Conservation (phyloP, 805 yeast genomes). For the Jamesozyma jinghongensis region DNA sequence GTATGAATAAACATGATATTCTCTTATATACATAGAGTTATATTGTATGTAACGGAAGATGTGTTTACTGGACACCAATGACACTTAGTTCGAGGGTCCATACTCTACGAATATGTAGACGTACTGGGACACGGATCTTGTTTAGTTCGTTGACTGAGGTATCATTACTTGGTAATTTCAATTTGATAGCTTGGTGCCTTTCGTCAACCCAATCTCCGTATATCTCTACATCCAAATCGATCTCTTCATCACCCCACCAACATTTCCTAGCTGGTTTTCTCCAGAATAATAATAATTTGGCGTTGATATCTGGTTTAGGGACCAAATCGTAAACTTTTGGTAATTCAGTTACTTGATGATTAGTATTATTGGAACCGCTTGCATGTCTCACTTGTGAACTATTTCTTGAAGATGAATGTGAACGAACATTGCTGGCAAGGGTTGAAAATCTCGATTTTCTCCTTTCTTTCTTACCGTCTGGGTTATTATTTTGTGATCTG, state of each 20-base stretch:
- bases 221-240: slow-evolving; percentile 35
- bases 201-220: slow-evolving; percentile 21
- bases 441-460: slow-evolving; percentile 51
- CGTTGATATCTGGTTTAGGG: slow-evolving; percentile 33
- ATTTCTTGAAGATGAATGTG: slow-evolving; percentile 47
- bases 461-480: slow-evolving; percentile 14
- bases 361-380: slow-evolving; percentile 13
- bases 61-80: slow-evolving; percentile 55
- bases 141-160: slow-evolving; percentile 10
- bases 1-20: no score
- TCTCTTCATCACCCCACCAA: slow-evolving; percentile 81
- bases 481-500: slow-evolving; percentile 22
- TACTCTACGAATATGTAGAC: slow-evolving; percentile 81
- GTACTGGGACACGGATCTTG: slow-evolving; percentile 36
- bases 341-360: slow-evolving; percentile 18
- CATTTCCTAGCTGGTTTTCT: slow-evolving; percentile 97
- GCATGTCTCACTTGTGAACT: slow-evolving; percentile 34
- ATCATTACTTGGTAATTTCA: slow-evolving; percentile 11
- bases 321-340: slow-evolving; percentile 28
- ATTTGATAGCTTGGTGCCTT: slow-evolving; percentile 6
- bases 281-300: slow-evolving; percentile 83
- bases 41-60: no score
- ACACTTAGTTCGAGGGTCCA: slow-evolving; percentile 95
- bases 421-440: slow-evolving; percentile 51
- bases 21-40: neutral